phyloP scores from a whole-genome alignment of 257 asterid genomes.

The Solanum sejunctum region DNA sequence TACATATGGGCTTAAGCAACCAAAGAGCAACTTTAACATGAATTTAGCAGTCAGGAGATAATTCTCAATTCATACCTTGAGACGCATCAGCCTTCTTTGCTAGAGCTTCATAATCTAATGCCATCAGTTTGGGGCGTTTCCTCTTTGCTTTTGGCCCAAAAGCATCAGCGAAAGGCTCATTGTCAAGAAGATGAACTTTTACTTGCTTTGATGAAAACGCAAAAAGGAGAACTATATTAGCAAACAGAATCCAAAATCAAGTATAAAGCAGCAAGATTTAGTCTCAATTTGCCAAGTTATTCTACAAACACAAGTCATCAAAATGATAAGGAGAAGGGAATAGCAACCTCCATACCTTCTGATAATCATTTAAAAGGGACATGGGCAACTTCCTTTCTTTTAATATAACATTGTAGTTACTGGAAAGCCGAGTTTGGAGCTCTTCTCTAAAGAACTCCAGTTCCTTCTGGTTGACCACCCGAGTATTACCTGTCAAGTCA shows the following conservation, averaged over 20 bases:
- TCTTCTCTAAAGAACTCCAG: constrained; percentile 85
- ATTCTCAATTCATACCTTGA: constrained; percentile 52
- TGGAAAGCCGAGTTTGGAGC: constrained; percentile 58
- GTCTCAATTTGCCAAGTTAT: neutral
- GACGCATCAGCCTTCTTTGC: constrained; percentile 73
- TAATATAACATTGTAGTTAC: constrained; percentile 71
- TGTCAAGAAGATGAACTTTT: constrained; percentile 90
- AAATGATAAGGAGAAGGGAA: neutral
- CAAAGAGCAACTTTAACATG: neutral
- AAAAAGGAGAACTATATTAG: neutral
- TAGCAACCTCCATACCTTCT: constrained; percentile 40
- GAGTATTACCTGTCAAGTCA: constrained; percentile 55
- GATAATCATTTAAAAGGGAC: constrained; percentile 82
- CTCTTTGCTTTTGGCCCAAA: constrained; percentile 87
- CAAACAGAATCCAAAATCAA: neutral
- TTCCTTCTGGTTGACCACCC: constrained; percentile 73
- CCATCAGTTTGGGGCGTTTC: constrained; percentile 67
- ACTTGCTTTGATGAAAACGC: constrained; percentile 50
- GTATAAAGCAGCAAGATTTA: neutral
- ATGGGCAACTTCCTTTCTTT: constrained; percentile 86
- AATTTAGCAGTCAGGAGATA: neutral
- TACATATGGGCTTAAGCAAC: neutral
- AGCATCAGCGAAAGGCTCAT: constrained; percentile 76
- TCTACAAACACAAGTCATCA: neutral
- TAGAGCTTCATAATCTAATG: constrained; percentile 65